phyloP scores from a whole-genome alignment of 1,284 basidiomycete genomes.

The Melampsora larici-populina region DNA sequence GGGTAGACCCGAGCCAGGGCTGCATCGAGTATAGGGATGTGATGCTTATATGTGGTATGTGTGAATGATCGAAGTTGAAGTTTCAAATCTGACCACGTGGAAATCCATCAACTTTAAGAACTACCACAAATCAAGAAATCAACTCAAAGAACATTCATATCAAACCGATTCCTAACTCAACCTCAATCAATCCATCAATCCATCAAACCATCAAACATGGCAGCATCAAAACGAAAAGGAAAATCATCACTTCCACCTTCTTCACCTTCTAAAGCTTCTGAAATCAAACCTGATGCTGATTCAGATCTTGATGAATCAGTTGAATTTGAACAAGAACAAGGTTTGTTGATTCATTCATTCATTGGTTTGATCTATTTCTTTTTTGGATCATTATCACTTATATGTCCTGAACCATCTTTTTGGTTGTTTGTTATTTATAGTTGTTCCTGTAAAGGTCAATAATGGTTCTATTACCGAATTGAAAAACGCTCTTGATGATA shows the following conservation, averaged over 20 bases:
- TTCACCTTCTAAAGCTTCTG: not conserved
- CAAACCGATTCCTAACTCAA: too few relatives aligned
- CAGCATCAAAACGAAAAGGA: not conserved
- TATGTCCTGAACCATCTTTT: not conserved
- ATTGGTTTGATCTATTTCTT: too few relatives aligned
- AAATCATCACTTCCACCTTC: not conserved
- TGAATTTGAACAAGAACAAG: not conserved
- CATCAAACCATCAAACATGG: not conserved
- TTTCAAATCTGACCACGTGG: too few relatives aligned
- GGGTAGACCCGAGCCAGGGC: too few relatives aligned
- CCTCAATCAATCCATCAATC: too few relatives aligned
- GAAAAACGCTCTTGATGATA: slow-evolving; percentile 41
- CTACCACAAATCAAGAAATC: too few relatives aligned
- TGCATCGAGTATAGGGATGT: too few relatives aligned
- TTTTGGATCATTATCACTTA: not conserved
- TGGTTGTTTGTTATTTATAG: not conserved
- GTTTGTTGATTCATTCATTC: too few relatives aligned
- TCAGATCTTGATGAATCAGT: not conserved
- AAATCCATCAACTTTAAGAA: too few relatives aligned
- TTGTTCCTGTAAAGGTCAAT: slow-evolving; percentile 33
- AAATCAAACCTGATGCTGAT: not conserved
- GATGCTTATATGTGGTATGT: too few relatives aligned
- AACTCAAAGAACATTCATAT: too few relatives aligned
- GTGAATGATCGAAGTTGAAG: too few relatives aligned
- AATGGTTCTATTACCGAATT: slow-evolving; percentile 38